These are phyloP conservation scores for Talaromyces pinophilus DNA, from an alignment of 2,329 filamentous ascomycete genomes.

Conservation along the genomic window DNA sequence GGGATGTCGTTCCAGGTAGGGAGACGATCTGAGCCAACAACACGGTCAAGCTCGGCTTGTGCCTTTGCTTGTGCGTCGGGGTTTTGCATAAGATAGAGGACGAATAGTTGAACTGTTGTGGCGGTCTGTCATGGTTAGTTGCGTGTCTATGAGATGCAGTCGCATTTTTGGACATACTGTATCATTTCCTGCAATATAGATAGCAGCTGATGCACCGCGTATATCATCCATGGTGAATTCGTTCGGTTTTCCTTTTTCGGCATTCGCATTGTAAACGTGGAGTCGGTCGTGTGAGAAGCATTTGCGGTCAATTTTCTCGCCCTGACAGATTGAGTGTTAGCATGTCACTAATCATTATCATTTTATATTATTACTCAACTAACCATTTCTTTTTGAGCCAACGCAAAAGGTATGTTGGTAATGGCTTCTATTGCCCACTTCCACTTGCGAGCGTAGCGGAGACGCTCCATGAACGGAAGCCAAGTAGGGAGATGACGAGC, in stretches of 20 bases:
- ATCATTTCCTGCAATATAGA: slow-evolving; percentile 12
- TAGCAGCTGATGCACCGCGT: slow-evolving; percentile 6
- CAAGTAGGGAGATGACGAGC: slow-evolving; percentile 12
- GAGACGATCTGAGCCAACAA: slow-evolving; percentile 50
- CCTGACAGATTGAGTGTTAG: neutral
- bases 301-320: slow-evolving; percentile 15
- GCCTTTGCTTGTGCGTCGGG: slow-evolving; percentile 42
- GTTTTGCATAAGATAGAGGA: slow-evolving; percentile 14
- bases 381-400: slow-evolving; percentile 6
- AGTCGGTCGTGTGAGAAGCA: slow-evolving; percentile 13
- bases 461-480: slow-evolving; percentile 17
- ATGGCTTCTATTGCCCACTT: slow-evolving; percentile 15
- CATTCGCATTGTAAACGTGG: slow-evolving; percentile 1
- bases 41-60: slow-evolving; percentile 52
- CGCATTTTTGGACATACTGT: neutral
- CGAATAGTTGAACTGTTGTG: slow-evolving; percentile 37
- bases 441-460: slow-evolving; percentile 12
- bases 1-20: slow-evolving; percentile 51
- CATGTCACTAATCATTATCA: neutral
- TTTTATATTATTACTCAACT: neutral
- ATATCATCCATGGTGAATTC: slow-evolving; percentile 13
- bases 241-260: slow-evolving; percentile 11
- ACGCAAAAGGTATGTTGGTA: slow-evolving; percentile 6
- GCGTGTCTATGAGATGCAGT: neutral
- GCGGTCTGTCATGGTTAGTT: slow-evolving; percentile 35